Percentiles rank a stretch among this genome's conserved stretches.
phyloP scores from a whole-genome alignment of 1,139 yeast species.

The Ogataea hybrid region DNA sequence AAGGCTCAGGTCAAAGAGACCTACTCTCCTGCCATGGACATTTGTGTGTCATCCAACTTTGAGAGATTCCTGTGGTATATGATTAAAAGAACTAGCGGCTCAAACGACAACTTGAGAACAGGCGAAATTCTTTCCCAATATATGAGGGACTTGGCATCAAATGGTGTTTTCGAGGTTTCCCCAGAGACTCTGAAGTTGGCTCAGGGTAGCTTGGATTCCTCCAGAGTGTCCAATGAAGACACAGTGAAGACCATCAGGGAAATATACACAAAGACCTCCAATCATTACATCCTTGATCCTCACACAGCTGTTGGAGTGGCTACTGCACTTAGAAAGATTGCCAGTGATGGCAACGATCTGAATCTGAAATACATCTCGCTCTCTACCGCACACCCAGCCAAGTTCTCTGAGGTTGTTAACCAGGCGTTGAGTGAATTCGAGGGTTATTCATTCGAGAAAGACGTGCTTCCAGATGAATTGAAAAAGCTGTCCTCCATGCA shows the following conservation, averaged over 20 bases:
- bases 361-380: slow-evolving; percentile 66
- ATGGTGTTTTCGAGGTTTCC: slow-evolving; percentile 76
- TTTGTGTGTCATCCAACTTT: slow-evolving; percentile 88
- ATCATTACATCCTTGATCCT: slow-evolving; percentile 87
- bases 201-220: slow-evolving; percentile 67
- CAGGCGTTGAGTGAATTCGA: slow-evolving; percentile 62
- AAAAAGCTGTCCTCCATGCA: slow-evolving; percentile 67
- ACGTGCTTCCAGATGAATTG: slow-evolving; percentile 87
- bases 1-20: slow-evolving; percentile 80
- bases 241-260: slow-evolving; percentile 75
- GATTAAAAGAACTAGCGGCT: slow-evolving; percentile 65
- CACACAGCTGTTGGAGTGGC: slow-evolving; percentile 94
- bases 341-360: slow-evolving; percentile 42
- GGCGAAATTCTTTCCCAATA: slow-evolving; percentile 69
- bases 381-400: slow-evolving; percentile 98
- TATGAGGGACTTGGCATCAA: slow-evolving; percentile 75
- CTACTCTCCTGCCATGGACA: slow-evolving; percentile 97
- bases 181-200: slow-evolving; percentile 65
- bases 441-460: slow-evolving; percentile 80
- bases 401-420: slow-evolving; percentile 94
- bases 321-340: slow-evolving; percentile 64
- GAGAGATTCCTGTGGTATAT: slow-evolving; percentile 96
- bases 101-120: slow-evolving; percentile 61
- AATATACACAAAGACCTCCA: slow-evolving; percentile 55
- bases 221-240: slow-evolving; percentile 73